A percentile compares a stretch with the other conserved stretches of the same genome.
These are phyloP conservation scores for Melastoma candidum DNA, from an alignment of 441 rosid genomes.

Conservation along the genomic window DNA sequence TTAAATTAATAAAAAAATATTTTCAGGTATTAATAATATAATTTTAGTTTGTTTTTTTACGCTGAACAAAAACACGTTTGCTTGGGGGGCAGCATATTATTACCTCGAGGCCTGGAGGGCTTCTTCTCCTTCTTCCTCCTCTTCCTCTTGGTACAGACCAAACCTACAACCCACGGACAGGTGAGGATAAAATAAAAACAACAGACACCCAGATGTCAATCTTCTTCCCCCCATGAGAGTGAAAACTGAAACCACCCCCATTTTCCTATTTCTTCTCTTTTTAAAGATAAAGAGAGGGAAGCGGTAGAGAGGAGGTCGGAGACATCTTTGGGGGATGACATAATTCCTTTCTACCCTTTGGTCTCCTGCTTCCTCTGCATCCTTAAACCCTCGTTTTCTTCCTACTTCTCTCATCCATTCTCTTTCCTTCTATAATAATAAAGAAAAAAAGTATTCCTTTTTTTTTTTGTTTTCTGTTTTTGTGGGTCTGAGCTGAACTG, in stretches of 20 bases:
- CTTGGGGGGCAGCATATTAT: too few species aligned
- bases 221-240: too few species aligned
- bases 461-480: background rate
- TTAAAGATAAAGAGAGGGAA: conserved; percentile 43
- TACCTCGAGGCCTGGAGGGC: background rate
- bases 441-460: background rate
- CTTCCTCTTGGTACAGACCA: too few species aligned
- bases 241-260: too few species aligned
- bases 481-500: background rate
- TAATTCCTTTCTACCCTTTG: conserved; percentile 5
- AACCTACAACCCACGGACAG: too few species aligned
- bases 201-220: too few species aligned
- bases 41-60: too few species aligned
- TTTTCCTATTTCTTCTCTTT: background rate
- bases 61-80: too few species aligned
- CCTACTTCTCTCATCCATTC: background rate
- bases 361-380: conserved; percentile 37
- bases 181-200: too few species aligned
- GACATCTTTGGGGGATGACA: conserved; percentile 38
- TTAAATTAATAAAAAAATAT: too few species aligned
- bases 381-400: background rate
- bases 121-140: conserved; percentile 2
- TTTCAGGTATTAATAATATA: too few species aligned
- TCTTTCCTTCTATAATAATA: background rate
- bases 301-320: conserved; percentile 47